phyloP scores from a whole-genome alignment of 345 rosid genomes.

The Cardamine resedifolia region DNA sequence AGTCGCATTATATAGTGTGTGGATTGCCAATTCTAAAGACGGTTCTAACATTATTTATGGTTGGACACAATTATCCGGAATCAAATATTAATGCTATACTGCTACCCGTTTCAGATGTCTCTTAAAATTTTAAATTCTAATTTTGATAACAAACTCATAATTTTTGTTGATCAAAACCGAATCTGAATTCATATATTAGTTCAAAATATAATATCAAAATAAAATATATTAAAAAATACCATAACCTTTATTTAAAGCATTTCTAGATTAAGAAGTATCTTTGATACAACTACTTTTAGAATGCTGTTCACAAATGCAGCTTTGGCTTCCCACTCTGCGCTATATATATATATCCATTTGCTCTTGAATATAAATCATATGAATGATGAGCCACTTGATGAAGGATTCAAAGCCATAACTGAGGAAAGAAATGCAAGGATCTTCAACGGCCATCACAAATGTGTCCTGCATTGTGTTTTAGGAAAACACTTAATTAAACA shows the following conservation, averaged over 20 bases:
- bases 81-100: not conserved
- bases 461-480: not conserved
- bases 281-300: not conserved
- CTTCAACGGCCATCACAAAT: not conserved
- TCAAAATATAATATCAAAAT: not conserved
- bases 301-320: not conserved
- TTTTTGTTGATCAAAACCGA: not conserved
- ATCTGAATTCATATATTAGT: not conserved
- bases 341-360: not conserved
- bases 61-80: not conserved
- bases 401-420: not conserved
- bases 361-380: not conserved
- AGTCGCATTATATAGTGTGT: slow-evolving; percentile 25
- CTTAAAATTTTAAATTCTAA: not conserved
- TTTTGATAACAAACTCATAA: not conserved
- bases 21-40: slow-evolving; percentile 27
- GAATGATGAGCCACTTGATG: not conserved
- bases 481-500: not conserved
- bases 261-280: not conserved
- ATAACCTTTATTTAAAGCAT: not conserved
- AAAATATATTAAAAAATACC: not conserved
- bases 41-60: not conserved
- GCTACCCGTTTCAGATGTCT: not conserved
- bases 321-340: not conserved
- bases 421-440: not conserved